Evolutionary conservation across 164 flowering plant species (phyloP).

Genomic region (Berberis thunbergii): DNA sequence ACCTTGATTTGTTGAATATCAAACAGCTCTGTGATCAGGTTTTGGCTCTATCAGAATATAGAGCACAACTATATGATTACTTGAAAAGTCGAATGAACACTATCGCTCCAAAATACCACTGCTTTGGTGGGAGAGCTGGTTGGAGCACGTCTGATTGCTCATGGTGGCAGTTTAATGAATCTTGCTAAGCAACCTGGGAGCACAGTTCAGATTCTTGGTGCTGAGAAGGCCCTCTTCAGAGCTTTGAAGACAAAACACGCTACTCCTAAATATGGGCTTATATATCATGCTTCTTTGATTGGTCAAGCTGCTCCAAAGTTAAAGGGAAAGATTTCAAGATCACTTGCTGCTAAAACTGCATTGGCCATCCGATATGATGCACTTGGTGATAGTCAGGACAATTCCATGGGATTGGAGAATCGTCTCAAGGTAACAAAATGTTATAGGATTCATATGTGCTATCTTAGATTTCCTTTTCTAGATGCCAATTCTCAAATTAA

Average conservation of each 20-base stretch:
- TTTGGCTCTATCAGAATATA: constrained; percentile 71
- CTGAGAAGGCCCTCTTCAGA: constrained; percentile 93
- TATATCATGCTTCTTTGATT: constrained; percentile 88
- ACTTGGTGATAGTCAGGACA: constrained; percentile 73
- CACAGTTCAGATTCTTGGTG: constrained; percentile 93
- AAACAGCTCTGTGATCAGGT: constrained; percentile 84
- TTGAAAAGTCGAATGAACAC: constrained; percentile 81
- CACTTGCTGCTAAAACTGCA: constrained; percentile 87
- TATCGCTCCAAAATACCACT: constrained; percentile 82
- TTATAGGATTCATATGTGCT: no score
- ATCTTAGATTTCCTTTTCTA: neutral
- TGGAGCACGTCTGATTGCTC: constrained; percentile 92
- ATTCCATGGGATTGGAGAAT: constrained; percentile 73
- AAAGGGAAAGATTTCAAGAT: constrained; percentile 89
- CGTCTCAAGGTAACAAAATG: constrained; percentile 43
- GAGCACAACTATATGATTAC: constrained; percentile 83
- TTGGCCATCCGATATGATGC: constrained; percentile 90
- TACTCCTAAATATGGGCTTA: constrained; percentile 93
- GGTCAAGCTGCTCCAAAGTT: constrained; percentile 90
- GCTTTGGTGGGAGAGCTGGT: constrained; percentile 95
- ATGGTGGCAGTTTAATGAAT: constrained; percentile 88
- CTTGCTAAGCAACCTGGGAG: constrained; percentile 95
- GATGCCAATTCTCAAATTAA: neutral
- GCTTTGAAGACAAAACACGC: constrained; percentile 91
- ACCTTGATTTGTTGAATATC: constrained; percentile 75